Evolutionary conservation across 805 yeast genomes (phyloP).

Genomic region (Yueomyces sp.): DNA sequence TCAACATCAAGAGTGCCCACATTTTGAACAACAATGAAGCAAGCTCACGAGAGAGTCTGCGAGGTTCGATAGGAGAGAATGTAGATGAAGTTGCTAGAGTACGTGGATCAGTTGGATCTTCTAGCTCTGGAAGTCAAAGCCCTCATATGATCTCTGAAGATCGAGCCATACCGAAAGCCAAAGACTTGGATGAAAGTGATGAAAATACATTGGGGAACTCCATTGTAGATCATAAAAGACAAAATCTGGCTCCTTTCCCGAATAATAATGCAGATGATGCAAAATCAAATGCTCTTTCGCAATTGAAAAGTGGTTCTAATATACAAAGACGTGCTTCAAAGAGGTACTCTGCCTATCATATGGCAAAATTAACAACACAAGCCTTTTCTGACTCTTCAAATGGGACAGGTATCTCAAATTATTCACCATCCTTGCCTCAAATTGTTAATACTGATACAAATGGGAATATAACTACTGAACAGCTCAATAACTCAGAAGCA

Average conservation of each 20-base stretch:
- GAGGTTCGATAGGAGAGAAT: background rate
- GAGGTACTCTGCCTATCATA: constrained; percentile 86
- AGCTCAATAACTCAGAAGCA: background rate
- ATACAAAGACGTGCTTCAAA: constrained; percentile 88
- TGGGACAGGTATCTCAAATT: constrained; percentile 10
- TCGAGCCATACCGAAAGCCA: background rate
- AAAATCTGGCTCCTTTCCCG: background rate
- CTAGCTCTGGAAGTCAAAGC: background rate
- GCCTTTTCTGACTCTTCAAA: constrained; percentile 19
- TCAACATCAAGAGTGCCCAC: background rate
- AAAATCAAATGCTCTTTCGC: constrained; percentile 52
- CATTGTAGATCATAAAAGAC: background rate
- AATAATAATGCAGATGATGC: background rate
- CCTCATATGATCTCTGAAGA: background rate
- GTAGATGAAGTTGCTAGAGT: background rate
- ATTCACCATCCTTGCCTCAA: background rate
- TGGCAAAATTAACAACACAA: constrained; percentile 54
- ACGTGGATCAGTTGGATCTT: background rate
- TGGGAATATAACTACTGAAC: background rate
- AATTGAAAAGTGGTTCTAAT: constrained; percentile 70
- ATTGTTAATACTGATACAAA: background rate
- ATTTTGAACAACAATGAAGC: background rate
- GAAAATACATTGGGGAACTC: background rate
- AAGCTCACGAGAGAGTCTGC: background rate
- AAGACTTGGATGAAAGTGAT: background rate